Conservation (phyloP, 192 early-diverging fungal species). For the Podila epicladia region DNA sequence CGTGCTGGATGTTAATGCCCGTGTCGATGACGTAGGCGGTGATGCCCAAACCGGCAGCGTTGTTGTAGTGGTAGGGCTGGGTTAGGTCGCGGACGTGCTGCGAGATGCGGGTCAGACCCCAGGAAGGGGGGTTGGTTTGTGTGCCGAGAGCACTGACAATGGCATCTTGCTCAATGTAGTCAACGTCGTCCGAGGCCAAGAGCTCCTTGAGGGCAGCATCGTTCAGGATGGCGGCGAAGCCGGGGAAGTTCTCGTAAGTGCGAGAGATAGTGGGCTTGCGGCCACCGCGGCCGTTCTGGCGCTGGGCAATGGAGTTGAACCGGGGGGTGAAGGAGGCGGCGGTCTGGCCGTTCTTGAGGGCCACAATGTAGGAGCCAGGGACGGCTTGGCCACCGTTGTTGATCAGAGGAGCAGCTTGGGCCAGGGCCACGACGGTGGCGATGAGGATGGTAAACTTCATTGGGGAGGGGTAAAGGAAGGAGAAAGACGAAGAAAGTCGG, state of each 20-base stretch:
- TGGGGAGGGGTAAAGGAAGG: constrained; percentile 41
- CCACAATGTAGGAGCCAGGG: not conserved
- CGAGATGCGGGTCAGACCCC: constrained; percentile 62
- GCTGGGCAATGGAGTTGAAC: constrained; percentile 4
- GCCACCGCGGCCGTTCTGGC: not conserved
- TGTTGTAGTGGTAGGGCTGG: constrained; percentile 38
- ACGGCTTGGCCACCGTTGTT: not conserved
- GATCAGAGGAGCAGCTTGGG: not conserved
- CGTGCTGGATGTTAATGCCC: constrained; percentile 54
- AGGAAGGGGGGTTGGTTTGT: constrained; percentile 50
- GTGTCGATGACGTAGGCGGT: constrained; percentile 63
- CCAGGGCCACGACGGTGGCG: not conserved
- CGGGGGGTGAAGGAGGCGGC: not conserved
- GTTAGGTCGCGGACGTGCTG: constrained; percentile 50
- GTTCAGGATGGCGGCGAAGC: constrained; percentile 23
- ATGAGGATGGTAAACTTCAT: constrained; percentile 4
- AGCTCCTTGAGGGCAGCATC: constrained; percentile 24
- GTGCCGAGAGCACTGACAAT: constrained; percentile 17
- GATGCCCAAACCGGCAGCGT: constrained; percentile 48
- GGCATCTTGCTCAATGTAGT: constrained; percentile 37
- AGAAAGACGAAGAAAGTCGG: constrained; percentile 8
- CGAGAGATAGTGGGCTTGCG: not conserved
- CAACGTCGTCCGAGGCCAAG: constrained; percentile 18
- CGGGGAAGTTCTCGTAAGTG: not conserved
- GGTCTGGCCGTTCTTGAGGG: constrained; percentile 3